phyloP scores from a whole-genome alignment of 495 filamentous ascomycete genomes.

The Neurospora intermedia region DNA sequence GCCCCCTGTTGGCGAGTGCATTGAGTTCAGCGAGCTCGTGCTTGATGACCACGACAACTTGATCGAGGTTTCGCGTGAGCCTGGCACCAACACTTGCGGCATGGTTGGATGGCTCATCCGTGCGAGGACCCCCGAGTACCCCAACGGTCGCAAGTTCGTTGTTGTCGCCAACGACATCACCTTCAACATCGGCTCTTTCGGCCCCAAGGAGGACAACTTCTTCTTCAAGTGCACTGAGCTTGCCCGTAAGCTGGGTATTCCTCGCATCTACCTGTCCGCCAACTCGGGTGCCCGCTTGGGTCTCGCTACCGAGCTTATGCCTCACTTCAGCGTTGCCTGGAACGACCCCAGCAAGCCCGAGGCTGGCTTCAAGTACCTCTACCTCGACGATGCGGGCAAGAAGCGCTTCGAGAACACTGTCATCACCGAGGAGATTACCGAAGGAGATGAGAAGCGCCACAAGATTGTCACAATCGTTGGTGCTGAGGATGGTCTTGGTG shows the following conservation, averaged over 20 bases:
- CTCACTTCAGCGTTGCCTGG: conserved; percentile 94
- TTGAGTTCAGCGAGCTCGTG: conserved; percentile 89
- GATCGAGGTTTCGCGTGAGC: conserved; percentile 84
- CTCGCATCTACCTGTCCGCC: conserved; percentile 92
- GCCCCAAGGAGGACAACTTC: conserved; percentile 91
- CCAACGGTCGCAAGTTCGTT: conserved; percentile 80
- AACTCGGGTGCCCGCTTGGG: conserved; percentile 99
- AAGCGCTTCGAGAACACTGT: conserved; percentile 82
- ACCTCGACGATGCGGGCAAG: conserved; percentile 79
- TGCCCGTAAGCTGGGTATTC: conserved; percentile 84
- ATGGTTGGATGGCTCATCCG: conserved; percentile 99
- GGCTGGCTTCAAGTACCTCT: conserved; percentile 96
- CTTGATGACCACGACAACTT: conserved; percentile 89
- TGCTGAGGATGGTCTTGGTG: conserved; percentile 90
- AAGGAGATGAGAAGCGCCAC: conserved; percentile 83
- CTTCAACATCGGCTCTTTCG: conserved; percentile 96
- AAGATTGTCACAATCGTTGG: conserved; percentile 93
- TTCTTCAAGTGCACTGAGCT: conserved; percentile 98
- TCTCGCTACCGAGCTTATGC: conserved; percentile 92
- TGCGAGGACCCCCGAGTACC: conserved; percentile 97
- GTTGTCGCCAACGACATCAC: conserved; percentile 99
- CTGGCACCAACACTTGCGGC: conserved; percentile 88
- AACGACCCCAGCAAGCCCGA: conserved; percentile 77
- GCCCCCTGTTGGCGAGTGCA: conserved; percentile 78
- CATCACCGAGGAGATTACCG: conserved; percentile 75